A percentile compares a stretch with the other conserved stretches of the same genome.
Evolutionary conservation across 2,329 filamentous ascomycete species (phyloP).

Genomic region (Nemania serpens): DNA sequence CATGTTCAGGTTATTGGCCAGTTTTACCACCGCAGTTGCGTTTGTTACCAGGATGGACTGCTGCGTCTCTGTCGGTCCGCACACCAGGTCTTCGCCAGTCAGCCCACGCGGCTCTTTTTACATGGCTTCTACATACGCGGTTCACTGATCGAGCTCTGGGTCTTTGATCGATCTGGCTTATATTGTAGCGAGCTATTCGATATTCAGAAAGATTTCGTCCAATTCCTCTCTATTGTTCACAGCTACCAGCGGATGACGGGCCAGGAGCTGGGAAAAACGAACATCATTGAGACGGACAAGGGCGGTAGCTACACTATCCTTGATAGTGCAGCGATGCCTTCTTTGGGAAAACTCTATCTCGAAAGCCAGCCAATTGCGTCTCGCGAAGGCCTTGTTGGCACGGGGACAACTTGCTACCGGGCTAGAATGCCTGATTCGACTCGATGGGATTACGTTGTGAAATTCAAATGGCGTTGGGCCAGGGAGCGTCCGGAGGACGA

Average conservation of each 20-base stretch:
- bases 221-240: constrained; percentile 38
- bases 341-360: constrained; percentile 38
- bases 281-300: constrained; percentile 36
- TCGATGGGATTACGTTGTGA: constrained; percentile 39
- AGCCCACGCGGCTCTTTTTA: constrained; percentile 44
- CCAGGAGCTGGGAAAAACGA: constrained; percentile 35
- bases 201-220: constrained; percentile 36
- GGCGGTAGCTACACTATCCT: constrained; percentile 28
- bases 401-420: constrained; percentile 42
- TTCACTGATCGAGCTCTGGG: constrained; percentile 42
- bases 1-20: constrained; percentile 32
- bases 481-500: constrained; percentile 40
- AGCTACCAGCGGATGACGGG: constrained; percentile 42
- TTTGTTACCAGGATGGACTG: constrained; percentile 30
- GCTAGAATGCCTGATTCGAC: constrained; percentile 34
- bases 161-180: constrained; percentile 45
- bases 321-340: constrained; percentile 21
- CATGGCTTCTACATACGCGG: constrained; percentile 45
- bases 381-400: constrained; percentile 35
- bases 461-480: constrained; percentile 44
- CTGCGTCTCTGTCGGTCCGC: constrained; percentile 31
- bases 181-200: constrained; percentile 42
- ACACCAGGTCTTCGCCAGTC: constrained; percentile 38
- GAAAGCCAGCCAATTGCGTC: constrained; percentile 39
- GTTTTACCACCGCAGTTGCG: constrained; percentile 18